These are phyloP conservation scores for Pseudogymnoascus verrucosus DNA, from an alignment of 2,329 filamentous ascomycete genomes.

Conservation along the genomic window DNA sequence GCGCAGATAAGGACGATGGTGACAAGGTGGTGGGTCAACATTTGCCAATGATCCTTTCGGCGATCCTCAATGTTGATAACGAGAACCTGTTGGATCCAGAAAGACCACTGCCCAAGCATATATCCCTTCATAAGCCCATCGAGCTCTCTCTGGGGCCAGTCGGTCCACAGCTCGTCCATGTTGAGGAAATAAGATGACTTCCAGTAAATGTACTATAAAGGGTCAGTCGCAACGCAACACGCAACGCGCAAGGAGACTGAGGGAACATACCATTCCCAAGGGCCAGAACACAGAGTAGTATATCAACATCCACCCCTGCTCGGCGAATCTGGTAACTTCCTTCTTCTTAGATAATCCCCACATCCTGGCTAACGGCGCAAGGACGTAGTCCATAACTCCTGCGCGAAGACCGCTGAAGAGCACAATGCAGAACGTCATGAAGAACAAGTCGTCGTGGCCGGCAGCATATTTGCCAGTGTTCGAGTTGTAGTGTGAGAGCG, in stretches of 20 bases:
- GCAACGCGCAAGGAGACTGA: background rate
- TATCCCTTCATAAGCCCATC: conserved; percentile 75
- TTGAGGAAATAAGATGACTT: conserved; percentile 72
- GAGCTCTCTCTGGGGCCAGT: conserved; percentile 75
- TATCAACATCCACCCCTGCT: conserved; percentile 85
- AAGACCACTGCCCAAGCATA: conserved; percentile 80
- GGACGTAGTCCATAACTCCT: conserved; percentile 75
- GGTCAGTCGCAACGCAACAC: conserved; percentile 16
- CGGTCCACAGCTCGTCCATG: conserved; percentile 69
- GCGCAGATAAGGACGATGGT: conserved; percentile 73
- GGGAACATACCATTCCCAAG: conserved; percentile 64
- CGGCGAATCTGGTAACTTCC: conserved; percentile 73
- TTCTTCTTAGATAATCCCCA: conserved; percentile 71
- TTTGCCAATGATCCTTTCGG: conserved; percentile 91
- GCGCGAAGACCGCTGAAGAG: conserved; percentile 83
- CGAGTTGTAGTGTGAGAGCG: conserved; percentile 73
- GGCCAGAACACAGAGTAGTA: conserved; percentile 80
- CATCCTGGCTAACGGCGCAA: conserved; percentile 66
- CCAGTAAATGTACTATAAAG: conserved; percentile 65
- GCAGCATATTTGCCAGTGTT: conserved; percentile 61
- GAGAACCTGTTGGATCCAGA: conserved; percentile 90
- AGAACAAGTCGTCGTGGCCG: conserved; percentile 71
- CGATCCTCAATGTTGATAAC: conserved; percentile 92
- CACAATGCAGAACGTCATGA: conserved; percentile 71
- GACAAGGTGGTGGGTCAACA: conserved; percentile 91